Base-by-base conservation (phyloP, 331 rosid species). In the Rosa hybrid region DNA sequence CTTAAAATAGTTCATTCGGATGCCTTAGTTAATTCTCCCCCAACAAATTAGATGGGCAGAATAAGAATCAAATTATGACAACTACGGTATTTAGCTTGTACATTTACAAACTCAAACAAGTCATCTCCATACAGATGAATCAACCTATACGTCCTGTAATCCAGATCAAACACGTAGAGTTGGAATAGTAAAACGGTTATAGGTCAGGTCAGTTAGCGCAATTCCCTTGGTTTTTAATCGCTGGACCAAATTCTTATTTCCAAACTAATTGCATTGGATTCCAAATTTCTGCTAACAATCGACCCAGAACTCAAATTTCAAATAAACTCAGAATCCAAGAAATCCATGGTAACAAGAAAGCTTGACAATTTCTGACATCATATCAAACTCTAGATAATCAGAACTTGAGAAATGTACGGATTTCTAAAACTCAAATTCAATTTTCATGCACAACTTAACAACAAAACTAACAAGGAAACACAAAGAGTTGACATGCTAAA, bases 81-180 rank as follows among this genome's bases (percentile, higher is more conserved):
- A 42, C 12, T 69, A 3, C 12, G 74, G 4, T 42, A 44, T n/a
- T 42, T 1, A 44, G 20, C 68, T 10, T 23, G 4, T 6, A 67
- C 2, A 69, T 0, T 69, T n/a, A 44, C 17, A 69, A n/a, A 69
- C 54, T 69, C 0, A 69, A 34, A 69, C 54, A 12, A 44, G 56
- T 70, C 39, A 70, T 70, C 38, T 45, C 54, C 39, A 70, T 69
- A 39, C 20, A 70, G 74, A 34, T n/a, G 6, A 70, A 70, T 44
- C 18, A 44, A 70, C 53, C 72, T 68, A 16, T 14, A 30, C 16
- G 7, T 27, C 8, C 45, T 5, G 20, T 13, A 14, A 64, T 41
- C 72, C 27, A 68, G 48, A 68, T 27, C 30, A 27, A 41, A 68
- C 71, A 1, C 10, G 11, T 68, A 1, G 5, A 68, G 48, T 68